Evolutionary conservation across 495 filamentous ascomycete species (phyloP).

Genomic region (Penicillium canariense): DNA sequence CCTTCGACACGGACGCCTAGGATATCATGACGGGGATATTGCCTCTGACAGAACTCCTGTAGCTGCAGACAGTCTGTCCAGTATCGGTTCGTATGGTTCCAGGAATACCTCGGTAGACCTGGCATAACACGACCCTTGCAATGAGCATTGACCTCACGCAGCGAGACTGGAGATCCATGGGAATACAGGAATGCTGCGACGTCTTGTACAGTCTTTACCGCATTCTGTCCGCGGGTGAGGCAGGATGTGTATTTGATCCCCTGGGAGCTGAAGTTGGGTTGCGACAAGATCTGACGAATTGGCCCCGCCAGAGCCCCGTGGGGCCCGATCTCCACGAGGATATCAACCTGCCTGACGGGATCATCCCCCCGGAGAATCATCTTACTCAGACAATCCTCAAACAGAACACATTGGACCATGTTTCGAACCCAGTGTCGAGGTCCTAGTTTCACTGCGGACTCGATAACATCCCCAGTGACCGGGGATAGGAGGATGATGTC

Average conservation of each 20-base stretch:
- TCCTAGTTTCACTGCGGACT: background rate
- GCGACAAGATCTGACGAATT: constrained; percentile 14
- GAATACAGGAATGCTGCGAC: constrained; percentile 22
- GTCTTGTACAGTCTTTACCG: constrained; percentile 9
- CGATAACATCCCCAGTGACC: background rate
- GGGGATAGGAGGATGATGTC: background rate
- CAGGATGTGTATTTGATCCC: background rate
- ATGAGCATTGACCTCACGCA: background rate
- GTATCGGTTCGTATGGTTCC: constrained; percentile 31
- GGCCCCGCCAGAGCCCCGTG: constrained; percentile 37
- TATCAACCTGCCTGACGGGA: background rate
- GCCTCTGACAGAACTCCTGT: constrained; percentile 16
- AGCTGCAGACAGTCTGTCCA: constrained; percentile 24
- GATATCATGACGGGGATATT: constrained; percentile 12
- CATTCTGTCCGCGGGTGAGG: constrained; percentile 8
- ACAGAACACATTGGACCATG: background rate
- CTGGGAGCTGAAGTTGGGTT: constrained; percentile 5
- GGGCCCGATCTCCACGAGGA: constrained; percentile 51
- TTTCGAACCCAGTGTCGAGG: constrained; percentile 2
- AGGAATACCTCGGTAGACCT: constrained; percentile 36
- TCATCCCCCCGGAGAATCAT: background rate
- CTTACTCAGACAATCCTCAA: background rate
- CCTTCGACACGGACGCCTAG: constrained; percentile 10
- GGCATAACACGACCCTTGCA: constrained; percentile 9
- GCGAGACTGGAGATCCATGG: background rate